phyloP scores from a whole-genome alignment of 2,329 filamentous ascomycete species.

The Paracamarosporium sp. region DNA sequence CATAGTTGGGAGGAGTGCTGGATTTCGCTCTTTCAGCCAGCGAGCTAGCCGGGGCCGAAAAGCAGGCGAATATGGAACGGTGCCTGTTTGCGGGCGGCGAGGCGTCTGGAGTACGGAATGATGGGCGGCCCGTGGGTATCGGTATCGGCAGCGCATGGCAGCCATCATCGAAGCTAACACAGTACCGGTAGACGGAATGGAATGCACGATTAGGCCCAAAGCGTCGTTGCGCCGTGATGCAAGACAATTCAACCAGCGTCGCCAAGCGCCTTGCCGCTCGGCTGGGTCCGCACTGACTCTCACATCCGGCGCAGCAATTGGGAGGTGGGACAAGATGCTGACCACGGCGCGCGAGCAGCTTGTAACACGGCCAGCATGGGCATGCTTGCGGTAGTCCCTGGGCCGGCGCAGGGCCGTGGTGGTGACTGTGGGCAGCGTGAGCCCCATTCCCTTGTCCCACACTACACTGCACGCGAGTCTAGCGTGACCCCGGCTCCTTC shows the following conservation, averaged over 20 bases:
- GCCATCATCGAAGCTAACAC: conserved; percentile 7
- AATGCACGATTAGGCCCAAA: conserved; percentile 9
- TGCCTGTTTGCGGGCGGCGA: conserved; percentile 8
- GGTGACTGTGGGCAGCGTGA: not conserved
- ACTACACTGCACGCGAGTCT: not conserved
- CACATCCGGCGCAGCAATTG: not conserved
- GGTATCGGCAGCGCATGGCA: conserved; percentile 6
- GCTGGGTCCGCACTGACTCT: conserved; percentile 4
- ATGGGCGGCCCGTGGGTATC: not conserved
- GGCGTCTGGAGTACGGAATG: conserved; percentile 18
- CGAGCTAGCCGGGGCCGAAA: conserved; percentile 13
- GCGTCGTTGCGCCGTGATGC: conserved; percentile 5
- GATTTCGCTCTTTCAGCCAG: conserved; percentile 21
- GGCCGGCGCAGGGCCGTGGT: not conserved
- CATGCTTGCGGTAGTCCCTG: not conserved
- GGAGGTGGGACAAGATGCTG: not conserved
- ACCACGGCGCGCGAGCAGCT: not conserved
- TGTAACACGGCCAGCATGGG: not conserved
- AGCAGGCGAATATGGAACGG: not conserved
- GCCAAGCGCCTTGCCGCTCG: conserved; percentile 12
- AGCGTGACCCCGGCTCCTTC: conserved; percentile 21
- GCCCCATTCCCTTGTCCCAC: conserved; percentile 1
- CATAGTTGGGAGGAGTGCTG: conserved; percentile 13
- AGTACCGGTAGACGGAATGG: not conserved
- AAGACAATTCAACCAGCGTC: conserved; percentile 6